Base-by-base conservation (phyloP, 2,329 filamentous ascomycete species). In the Cyclaneusma minus region DNA sequence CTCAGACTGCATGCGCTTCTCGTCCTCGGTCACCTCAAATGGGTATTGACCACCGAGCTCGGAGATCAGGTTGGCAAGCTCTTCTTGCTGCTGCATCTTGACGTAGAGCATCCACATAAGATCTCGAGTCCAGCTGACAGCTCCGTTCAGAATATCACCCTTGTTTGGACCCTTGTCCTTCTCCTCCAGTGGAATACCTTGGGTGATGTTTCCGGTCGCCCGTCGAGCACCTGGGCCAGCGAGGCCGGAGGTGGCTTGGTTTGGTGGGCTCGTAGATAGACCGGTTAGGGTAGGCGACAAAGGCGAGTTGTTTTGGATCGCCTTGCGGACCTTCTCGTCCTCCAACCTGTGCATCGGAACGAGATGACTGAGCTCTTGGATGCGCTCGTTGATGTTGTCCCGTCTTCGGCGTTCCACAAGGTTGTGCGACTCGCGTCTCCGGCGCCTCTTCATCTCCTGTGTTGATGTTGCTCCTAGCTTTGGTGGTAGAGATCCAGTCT, bases 91-190 rank as follows among this genome's bases (percentile, higher is more conserved):
- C 47, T 89, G 76, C 37, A 92, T 65, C 55, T 92, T 92, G 45
- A 81, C 65, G 46, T 93, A 75, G 32, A 93, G 60, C 58, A 91
- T 77, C 89, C 89, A 95, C 83, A 95, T 93, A 27, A 98, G 63
- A 55, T 98, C 89, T 35, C 87, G 73, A 34, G 83, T 94, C 89
- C 89, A 98, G 54, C 83, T 84, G 28, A 95, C 89, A 17, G 87
- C 81, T 16, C 89, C 87, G 45, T 95, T 95, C 42, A 98, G 74
- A 32, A 98, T 95, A 43, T 98, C 89, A 25, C 89, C 89, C 57
- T 98, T 98, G 62, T 95, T 95, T 5, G 89, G 89, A 1, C 89
- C 89, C 49, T 95, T 95, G 56, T 98, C 89, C 50, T 95, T 95
- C 40, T 95, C 89, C 43, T 98, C 89, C 18, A 92, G 68, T 0